These are phyloP conservation scores for Plasmodium fragile DNA, from an alignment of 169 alveolate species.

Conservation along the genomic window DNA sequence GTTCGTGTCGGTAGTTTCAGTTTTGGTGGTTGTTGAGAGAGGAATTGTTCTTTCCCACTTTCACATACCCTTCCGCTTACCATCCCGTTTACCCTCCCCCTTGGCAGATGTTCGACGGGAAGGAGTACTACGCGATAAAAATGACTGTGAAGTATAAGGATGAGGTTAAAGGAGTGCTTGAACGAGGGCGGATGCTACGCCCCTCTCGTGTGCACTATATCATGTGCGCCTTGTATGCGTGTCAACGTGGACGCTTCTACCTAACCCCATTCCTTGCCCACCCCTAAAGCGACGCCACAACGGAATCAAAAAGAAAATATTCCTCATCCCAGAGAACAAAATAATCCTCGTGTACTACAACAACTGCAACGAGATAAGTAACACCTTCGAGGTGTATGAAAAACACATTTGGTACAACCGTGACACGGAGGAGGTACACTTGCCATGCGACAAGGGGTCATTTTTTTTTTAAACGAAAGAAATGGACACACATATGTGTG, in stretches of 20 bases:
- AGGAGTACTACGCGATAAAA: conserved; percentile 60
- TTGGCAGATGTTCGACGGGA: conserved; percentile 42
- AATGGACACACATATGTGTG: neutral
- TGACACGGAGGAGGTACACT: conserved; percentile 47
- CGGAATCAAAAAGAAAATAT: conserved; percentile 40
- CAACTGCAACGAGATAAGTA: conserved; percentile 51
- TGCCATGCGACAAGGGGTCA: neutral
- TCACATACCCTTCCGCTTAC: too few species aligned
- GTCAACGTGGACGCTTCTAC: neutral
- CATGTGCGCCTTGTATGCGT: neutral
- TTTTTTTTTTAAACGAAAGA: neutral
- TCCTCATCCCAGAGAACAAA: conserved; percentile 55
- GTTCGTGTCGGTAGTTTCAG: neutral
- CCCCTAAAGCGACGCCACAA: conserved; percentile 1
- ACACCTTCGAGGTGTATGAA: conserved; percentile 42
- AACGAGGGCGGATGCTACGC: neutral
- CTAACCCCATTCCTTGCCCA: neutral
- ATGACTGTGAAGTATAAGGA: conserved; percentile 44
- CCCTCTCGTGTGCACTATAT: neutral
- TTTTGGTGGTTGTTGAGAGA: neutral
- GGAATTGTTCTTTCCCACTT: too few species aligned
- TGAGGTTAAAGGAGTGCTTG: neutral
- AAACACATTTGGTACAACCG: conserved; percentile 15
- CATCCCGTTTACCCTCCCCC: neutral
- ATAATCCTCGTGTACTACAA: conserved; percentile 37